phyloP scores from a whole-genome alignment of 73 alveolate genomes.

The Stentor coeruleus region DNA sequence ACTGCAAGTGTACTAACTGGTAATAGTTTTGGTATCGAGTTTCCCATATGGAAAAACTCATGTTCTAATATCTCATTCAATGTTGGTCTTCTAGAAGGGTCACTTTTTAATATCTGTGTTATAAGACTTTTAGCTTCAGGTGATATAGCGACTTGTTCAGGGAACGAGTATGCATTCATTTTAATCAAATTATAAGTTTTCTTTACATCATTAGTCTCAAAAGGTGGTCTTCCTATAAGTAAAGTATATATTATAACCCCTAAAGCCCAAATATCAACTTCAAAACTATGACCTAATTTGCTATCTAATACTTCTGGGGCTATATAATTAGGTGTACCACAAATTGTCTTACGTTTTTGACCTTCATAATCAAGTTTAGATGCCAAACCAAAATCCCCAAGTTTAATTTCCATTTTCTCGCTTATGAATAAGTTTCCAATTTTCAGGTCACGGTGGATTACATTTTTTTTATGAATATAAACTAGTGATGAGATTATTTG shows the following conservation, averaged over 20 bases:
- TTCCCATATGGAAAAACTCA: slow-evolving; percentile 53
- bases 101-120: slow-evolving; percentile 55
- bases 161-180: slow-evolving; percentile 56
- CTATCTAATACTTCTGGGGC: slow-evolving; percentile 89
- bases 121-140: slow-evolving; percentile 59
- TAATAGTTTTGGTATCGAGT: slow-evolving; percentile 70
- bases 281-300: slow-evolving; percentile 77
- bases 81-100: slow-evolving; percentile 57
- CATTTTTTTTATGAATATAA: slow-evolving; percentile 57
- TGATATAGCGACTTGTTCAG: slow-evolving; percentile 67
- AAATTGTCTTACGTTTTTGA: slow-evolving; percentile 72
- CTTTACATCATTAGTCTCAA: slow-evolving; percentile 79
- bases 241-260: slow-evolving; percentile 82
- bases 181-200: slow-evolving; percentile 70
- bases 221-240: slow-evolving; percentile 85
- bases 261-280: slow-evolving; percentile 86
- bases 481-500: slow-evolving; percentile 52
- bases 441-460: slow-evolving; percentile 74
- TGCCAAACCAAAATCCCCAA: slow-evolving; percentile 85
- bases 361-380: slow-evolving; percentile 78
- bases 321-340: slow-evolving; percentile 86
- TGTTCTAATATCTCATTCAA: slow-evolving; percentile 48
- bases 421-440: slow-evolving; percentile 72
- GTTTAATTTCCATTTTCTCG: slow-evolving; percentile 68
- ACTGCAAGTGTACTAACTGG: slow-evolving; percentile 80